A percentile compares a stretch with the other conserved stretches of the same genome.
Evolutionary conservation across 1,284 basidiomycete genomes (phyloP).

Genomic region (Cutaneotrichosporon daszewskae): DNA sequence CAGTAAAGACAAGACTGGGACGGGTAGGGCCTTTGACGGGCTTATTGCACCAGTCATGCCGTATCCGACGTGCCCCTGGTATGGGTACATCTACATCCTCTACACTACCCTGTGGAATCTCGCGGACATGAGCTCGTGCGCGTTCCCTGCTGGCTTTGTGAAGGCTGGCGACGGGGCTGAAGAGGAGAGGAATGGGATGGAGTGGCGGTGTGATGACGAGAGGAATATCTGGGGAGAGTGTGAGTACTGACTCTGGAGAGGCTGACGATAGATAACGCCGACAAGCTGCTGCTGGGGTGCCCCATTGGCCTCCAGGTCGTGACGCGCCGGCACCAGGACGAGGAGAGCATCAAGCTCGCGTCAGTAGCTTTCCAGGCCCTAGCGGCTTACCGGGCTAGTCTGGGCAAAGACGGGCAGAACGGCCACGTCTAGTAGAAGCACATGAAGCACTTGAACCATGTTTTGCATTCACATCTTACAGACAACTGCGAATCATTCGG

Average conservation of each 20-base stretch:
- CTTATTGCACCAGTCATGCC: constrained; percentile 13
- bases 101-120: constrained; percentile 19
- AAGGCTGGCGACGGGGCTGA: constrained; percentile 16
- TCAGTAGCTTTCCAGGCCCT: constrained; percentile 43
- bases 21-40: constrained; percentile 15
- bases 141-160: constrained; percentile 60
- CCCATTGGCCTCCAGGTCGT: constrained; percentile 63
- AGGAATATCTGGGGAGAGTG: constrained; percentile 49
- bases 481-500: too few species aligned
- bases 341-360: constrained; percentile 10
- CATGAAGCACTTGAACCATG: too few species aligned
- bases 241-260: neutral
- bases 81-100: constrained; percentile 9
- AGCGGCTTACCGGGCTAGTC: too few species aligned
- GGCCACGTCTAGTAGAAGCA: too few species aligned
- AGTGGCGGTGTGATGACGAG: constrained; percentile 48
- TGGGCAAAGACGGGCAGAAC: too few species aligned
- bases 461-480: too few species aligned
- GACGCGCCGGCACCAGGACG: constrained; percentile 52
- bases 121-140: constrained; percentile 57
- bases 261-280: constrained; percentile 53
- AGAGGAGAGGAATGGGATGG: constrained; percentile 27
- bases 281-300: constrained; percentile 54
- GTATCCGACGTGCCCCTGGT: constrained; percentile 5
- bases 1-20: constrained; percentile 2